phyloP scores from a whole-genome alignment of 2,329 filamentous ascomycete species.

The Exophiala oligosperma region DNA sequence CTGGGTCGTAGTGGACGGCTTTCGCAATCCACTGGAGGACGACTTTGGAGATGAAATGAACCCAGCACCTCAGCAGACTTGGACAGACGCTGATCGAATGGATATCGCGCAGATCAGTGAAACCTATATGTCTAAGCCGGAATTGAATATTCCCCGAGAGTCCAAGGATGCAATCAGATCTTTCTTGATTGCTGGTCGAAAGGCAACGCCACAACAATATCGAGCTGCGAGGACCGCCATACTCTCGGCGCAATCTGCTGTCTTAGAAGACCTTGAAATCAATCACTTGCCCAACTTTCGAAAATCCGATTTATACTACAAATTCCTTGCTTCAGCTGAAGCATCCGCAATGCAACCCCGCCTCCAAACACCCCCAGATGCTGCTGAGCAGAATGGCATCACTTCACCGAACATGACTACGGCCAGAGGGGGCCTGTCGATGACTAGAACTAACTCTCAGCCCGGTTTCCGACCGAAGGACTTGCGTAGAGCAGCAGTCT shows the following conservation, averaged over 20 bases:
- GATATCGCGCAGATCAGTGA: slow-evolving; percentile 92
- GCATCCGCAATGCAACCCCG: slow-evolving; percentile 34
- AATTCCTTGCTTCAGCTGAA: slow-evolving; percentile 89
- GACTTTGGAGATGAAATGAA: slow-evolving; percentile 65
- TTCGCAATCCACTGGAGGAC: slow-evolving; percentile 90
- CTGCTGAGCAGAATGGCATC: slow-evolving; percentile 11
- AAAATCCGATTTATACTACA: slow-evolving; percentile 91
- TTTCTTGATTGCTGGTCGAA: slow-evolving; percentile 76
- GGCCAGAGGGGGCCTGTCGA: slow-evolving; percentile 39
- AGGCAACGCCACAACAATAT: slow-evolving; percentile 78
- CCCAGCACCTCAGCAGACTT: slow-evolving; percentile 48
- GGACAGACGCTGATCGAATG: slow-evolving; percentile 79
- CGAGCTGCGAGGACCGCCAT: slow-evolving; percentile 78
- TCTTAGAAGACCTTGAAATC: slow-evolving; percentile 80
- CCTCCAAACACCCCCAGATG: slow-evolving; percentile 12
- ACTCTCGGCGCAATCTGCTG: slow-evolving; percentile 75
- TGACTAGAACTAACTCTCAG: slow-evolving; percentile 51
- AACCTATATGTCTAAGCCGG: slow-evolving; percentile 78
- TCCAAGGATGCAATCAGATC: slow-evolving; percentile 69
- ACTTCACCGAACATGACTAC: background rate
- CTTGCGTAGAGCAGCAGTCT: slow-evolving; percentile 60
- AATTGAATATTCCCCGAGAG: slow-evolving; percentile 72
- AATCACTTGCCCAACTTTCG: slow-evolving; percentile 83
- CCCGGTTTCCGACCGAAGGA: slow-evolving; percentile 49
- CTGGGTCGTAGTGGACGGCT: slow-evolving; percentile 96